Percentiles rank a stretch among this genome's conserved stretches.
phyloP scores from a whole-genome alignment of 2,329 filamentous ascomycete species.

The Penicillium sp. region DNA sequence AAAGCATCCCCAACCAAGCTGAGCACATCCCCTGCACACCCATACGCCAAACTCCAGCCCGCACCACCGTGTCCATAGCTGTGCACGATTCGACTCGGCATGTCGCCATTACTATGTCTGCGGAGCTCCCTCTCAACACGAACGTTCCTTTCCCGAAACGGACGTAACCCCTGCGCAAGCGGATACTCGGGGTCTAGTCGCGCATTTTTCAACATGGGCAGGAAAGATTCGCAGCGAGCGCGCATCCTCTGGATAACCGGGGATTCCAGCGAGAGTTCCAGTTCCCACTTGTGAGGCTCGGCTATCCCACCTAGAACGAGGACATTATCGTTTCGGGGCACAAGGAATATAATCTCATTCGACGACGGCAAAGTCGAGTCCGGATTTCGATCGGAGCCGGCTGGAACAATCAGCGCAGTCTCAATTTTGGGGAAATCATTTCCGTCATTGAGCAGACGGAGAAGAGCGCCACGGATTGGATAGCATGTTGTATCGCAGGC shows the following conservation, averaged over 20 bases:
- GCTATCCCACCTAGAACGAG: conserved; percentile 14
- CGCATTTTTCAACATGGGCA: conserved; percentile 48
- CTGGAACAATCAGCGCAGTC: conserved; percentile 46
- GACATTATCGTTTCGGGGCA: conserved; percentile 19
- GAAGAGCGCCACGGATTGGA: conserved; percentile 6
- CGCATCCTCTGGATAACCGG: conserved; percentile 51
- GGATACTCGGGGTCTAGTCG: conserved; percentile 49
- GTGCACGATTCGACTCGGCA: conserved; percentile 10
- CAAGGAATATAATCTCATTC: conserved; percentile 17
- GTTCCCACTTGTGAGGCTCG: conserved; percentile 16
- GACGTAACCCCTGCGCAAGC: conserved; percentile 48
- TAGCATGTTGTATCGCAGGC: conserved; percentile 3
- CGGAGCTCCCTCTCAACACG: conserved; percentile 50
- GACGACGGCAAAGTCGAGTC: not conserved
- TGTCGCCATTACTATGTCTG: not conserved
- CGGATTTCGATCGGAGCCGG: conserved; percentile 7
- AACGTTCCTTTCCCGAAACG: conserved; percentile 47
- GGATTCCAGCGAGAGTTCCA: conserved; percentile 47
- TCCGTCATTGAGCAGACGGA: conserved; percentile 47
- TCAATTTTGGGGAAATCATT: conserved; percentile 48
- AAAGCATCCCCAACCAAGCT: conserved; percentile 32
- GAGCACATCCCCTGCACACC: not conserved
- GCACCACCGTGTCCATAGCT: conserved; percentile 4
- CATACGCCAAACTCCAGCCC: conserved; percentile 7
- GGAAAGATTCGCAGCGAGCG: conserved; percentile 48